phyloP scores from a whole-genome alignment of 164 flowering plant species.

The Vitis amurensis region DNA sequence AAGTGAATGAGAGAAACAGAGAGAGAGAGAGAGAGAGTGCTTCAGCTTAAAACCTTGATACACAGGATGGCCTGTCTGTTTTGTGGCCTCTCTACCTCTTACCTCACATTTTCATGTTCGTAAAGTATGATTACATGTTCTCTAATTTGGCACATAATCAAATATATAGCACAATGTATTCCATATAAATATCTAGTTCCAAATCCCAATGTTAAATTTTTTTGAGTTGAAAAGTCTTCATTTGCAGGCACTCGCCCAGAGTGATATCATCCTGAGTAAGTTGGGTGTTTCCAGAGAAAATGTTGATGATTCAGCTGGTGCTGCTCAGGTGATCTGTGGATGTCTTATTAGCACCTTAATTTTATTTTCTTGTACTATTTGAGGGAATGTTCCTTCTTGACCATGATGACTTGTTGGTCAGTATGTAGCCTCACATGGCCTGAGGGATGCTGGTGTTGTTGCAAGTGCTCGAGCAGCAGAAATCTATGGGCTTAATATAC shows the following conservation, averaged over 20 bases:
- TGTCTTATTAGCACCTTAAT: not conserved
- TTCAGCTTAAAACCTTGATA: not conserved
- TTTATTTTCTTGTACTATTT: not conserved
- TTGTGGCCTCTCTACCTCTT: not conserved
- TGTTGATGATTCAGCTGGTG: slow-evolving; percentile 31
- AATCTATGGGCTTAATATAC: slow-evolving; percentile 60
- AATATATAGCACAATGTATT: not conserved
- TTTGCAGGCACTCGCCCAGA: slow-evolving; percentile 46
- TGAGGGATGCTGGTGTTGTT: slow-evolving; percentile 56
- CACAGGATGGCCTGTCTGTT: not conserved
- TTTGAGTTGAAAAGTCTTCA: slow-evolving; percentile 2
- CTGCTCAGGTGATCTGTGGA: slow-evolving; percentile 46
- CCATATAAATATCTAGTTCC: not conserved
- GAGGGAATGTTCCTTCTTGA: slow-evolving; percentile 1
- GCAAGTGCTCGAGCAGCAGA: slow-evolving; percentile 72
- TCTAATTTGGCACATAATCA: not conserved
- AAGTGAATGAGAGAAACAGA: not conserved
- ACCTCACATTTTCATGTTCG: not conserved
- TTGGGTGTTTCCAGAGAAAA: slow-evolving; percentile 30
- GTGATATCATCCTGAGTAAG: slow-evolving; percentile 25
- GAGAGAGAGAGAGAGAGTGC: too few species aligned
- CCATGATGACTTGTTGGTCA: slow-evolving; percentile 15
- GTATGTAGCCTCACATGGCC: slow-evolving; percentile 43
- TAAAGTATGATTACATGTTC: not conserved
- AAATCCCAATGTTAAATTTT: not conserved